Conservation (phyloP, 2,329 filamentous ascomycete genomes). For the Venturia oleaginea region DNA sequence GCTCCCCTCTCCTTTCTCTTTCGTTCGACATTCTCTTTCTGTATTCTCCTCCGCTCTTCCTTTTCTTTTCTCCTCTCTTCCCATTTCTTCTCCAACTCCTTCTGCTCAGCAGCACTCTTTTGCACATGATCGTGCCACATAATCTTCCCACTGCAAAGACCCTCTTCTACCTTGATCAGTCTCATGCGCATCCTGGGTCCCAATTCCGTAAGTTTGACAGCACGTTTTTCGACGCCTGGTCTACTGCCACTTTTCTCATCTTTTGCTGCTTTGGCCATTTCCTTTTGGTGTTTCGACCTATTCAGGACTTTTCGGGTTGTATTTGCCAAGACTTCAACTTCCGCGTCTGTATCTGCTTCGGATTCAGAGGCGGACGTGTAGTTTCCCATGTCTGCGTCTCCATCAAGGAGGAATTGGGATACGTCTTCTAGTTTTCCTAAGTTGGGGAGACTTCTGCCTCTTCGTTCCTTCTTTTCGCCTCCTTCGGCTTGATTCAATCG, state of each 20-base stretch:
- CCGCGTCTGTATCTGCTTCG: conserved; percentile 87
- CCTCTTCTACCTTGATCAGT: conserved; percentile 93
- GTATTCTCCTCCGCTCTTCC: conserved; percentile 68
- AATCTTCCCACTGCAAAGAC: conserved; percentile 76
- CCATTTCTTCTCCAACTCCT: conserved; percentile 75
- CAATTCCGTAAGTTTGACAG: conserved; percentile 84
- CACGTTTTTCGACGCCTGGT: conserved; percentile 63
- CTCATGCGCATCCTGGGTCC: conserved; percentile 83
- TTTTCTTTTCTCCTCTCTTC: conserved; percentile 69
- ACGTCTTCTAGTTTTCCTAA: conserved; percentile 87
- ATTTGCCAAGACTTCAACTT: conserved; percentile 69
- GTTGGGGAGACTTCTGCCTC: conserved; percentile 60
- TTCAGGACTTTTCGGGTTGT: conserved; percentile 54
- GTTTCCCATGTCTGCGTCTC: conserved; percentile 61
- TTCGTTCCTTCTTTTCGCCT: conserved; percentile 40
- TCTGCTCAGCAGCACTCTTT: conserved; percentile 70
- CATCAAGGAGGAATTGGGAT: conserved; percentile 85
- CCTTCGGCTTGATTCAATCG: conserved; percentile 80
- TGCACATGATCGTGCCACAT: conserved; percentile 97
- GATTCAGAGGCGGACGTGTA: conserved; percentile 92
- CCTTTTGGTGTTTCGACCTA: conserved; percentile 21
- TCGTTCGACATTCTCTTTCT: conserved; percentile 83
- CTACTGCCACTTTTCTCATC: conserved; percentile 15
- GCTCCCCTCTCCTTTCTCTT: conserved; percentile 60
- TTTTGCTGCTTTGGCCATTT: conserved; percentile 24